Conservation (phyloP, 176 grass and related monocot genomes). For the Ensete glaucum region DNA sequence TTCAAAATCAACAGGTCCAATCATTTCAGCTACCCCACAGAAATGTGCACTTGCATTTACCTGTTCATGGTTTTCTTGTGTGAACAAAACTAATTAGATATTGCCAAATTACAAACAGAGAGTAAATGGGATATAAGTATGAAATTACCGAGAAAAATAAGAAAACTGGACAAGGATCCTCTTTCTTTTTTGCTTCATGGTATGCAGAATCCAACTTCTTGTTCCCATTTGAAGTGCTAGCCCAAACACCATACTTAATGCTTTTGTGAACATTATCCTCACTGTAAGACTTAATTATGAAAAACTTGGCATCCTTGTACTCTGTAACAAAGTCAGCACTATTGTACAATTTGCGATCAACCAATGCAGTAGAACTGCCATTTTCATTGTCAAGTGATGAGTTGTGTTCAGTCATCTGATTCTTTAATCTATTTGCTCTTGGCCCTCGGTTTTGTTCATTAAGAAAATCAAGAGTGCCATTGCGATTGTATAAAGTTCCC, state of each 20-base stretch:
- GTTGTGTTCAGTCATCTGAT: constrained; percentile 30
- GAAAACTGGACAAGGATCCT: constrained; percentile 57
- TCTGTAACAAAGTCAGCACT: constrained; percentile 58
- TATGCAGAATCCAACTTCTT: constrained; percentile 79
- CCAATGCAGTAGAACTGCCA: constrained; percentile 28
- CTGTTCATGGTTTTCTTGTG: constrained; percentile 26
- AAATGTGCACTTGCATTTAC: constrained; percentile 82
- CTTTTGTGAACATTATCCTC: constrained; percentile 99
- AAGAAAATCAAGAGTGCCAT: constrained; percentile 74
- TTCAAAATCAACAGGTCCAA: constrained; percentile 64
- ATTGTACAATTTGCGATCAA: constrained; percentile 48
- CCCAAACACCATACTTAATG: constrained; percentile 97
- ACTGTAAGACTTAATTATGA: constrained; percentile 98
- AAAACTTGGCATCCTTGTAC: constrained; percentile 76
- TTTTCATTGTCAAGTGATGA: constrained; percentile 35
- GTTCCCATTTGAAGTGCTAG: constrained; percentile 94
- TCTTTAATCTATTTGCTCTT: constrained; percentile 63
- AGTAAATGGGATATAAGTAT: constrained; percentile 7
- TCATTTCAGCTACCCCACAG: constrained; percentile 75
- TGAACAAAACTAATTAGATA: constrained; percentile 8
- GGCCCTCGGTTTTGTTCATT: constrained; percentile 90
- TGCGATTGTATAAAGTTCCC: constrained; percentile 62
- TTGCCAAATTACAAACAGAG: neutral
- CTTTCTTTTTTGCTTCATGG: constrained; percentile 54
- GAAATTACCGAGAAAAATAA: constrained; percentile 85